These are phyloP conservation scores for Boletus pseudo-olivaceus DNA, from an alignment of 768 basidiomycete species.

Conservation along the genomic window DNA sequence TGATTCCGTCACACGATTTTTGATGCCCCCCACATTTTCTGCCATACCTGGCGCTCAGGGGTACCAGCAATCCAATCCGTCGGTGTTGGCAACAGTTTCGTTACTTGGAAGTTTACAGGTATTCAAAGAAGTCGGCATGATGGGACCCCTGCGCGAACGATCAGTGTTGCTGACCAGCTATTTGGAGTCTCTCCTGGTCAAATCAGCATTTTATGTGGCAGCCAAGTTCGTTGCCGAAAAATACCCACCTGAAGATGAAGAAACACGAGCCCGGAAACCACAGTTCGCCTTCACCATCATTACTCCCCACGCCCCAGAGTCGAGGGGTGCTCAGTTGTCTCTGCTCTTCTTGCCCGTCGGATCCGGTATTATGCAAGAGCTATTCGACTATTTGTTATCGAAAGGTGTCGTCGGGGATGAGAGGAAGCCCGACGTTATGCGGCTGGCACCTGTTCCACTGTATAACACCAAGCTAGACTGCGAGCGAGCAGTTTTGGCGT, in stretches of 20 bases:
- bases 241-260: conserved; percentile 24
- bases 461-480: conserved; percentile 85
- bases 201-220: conserved; percentile 63
- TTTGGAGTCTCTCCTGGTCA: conserved; percentile 60
- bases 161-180: conserved; percentile 66
- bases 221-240: conserved; percentile 31
- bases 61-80: conserved; percentile 95
- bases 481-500: conserved; percentile 56
- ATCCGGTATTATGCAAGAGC: conserved; percentile 63
- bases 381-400: conserved; percentile 57
- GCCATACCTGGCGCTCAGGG: conserved; percentile 90
- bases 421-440: conserved; percentile 86
- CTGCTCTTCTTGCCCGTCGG: conserved; percentile 66
- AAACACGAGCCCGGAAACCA: conserved; percentile 7
- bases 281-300: conserved; percentile 83
- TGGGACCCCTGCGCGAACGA: conserved; percentile 63
- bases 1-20: conserved; percentile 79
- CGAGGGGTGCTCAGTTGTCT: conserved; percentile 86
- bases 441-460: conserved; percentile 80
- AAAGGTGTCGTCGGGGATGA: conserved; percentile 90
- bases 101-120: conserved; percentile 80
- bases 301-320: conserved; percentile 66
- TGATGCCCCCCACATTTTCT: conserved; percentile 81
- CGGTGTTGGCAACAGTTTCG: conserved; percentile 71
- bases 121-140: conserved; percentile 77